Percentiles rank a stretch among this genome's conserved stretches.
Conservation (phyloP, 2,329 filamentous ascomycete species). For the Botrytis medusae region DNA sequence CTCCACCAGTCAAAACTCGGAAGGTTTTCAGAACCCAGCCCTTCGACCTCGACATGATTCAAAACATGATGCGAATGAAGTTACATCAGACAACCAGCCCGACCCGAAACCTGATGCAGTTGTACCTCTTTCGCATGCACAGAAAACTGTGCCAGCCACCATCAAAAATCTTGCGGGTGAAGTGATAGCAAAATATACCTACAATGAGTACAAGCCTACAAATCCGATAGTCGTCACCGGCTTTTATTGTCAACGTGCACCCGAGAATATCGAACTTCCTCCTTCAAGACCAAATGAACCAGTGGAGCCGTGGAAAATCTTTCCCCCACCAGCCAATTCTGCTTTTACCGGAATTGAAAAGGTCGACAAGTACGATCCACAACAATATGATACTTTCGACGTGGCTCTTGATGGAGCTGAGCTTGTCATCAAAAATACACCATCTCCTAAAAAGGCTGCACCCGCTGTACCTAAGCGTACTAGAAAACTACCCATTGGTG, state of each 20-base stretch:
- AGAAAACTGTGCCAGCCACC: not conserved
- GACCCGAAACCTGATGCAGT: not conserved
- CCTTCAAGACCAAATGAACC: constrained; percentile 6
- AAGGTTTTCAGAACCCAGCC: not conserved
- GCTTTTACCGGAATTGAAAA: constrained; percentile 11
- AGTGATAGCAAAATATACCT: not conserved
- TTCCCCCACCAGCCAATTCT: constrained; percentile 9
- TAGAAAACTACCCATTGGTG: not conserved
- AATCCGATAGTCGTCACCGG: not conserved
- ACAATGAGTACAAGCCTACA: not conserved
- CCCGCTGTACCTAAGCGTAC: not conserved
- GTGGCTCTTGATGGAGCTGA: constrained; percentile 17
- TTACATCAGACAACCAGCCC: not conserved
- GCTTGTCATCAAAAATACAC: constrained; percentile 6
- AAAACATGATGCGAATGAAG: not conserved
- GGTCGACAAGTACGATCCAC: constrained; percentile 10
- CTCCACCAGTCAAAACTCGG: not conserved
- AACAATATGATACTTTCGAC: constrained; percentile 9
- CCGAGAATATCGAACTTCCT: constrained; percentile 10
- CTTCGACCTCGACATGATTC: not conserved
- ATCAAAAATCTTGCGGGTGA: not conserved
- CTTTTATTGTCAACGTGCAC: not conserved
- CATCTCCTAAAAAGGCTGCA: not conserved
- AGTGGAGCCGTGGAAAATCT: constrained; percentile 3
- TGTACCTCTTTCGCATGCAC: not conserved